Conservation (phyloP, 2,329 filamentous ascomycete species). For the Ophiostoma himal-ulmi region DNA sequence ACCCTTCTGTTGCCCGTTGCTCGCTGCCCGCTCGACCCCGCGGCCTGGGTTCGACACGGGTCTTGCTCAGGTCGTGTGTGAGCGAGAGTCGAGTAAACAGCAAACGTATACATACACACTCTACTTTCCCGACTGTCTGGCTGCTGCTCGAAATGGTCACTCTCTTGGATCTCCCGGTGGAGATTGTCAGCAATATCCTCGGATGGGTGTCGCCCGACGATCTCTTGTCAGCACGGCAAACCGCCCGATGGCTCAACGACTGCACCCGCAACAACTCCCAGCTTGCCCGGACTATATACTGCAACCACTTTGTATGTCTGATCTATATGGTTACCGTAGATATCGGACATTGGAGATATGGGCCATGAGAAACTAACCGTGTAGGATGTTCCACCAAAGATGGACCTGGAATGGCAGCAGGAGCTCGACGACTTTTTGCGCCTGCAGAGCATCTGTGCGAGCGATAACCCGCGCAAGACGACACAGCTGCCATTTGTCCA, state of each 20-base stretch:
- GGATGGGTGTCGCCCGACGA: constrained; percentile 51
- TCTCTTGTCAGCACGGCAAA: constrained; percentile 45
- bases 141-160: constrained; percentile 29
- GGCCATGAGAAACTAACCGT: not conserved
- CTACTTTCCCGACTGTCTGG: too few relatives aligned
- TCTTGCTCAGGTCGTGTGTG: not conserved
- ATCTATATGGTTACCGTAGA: not conserved
- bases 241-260: constrained; percentile 48
- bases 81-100: not conserved
- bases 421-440: constrained; percentile 42
- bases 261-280: constrained; percentile 53
- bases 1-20: not conserved
- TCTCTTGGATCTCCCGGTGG: constrained; percentile 49
- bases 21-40: not conserved
- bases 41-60: not conserved
- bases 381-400: constrained; percentile 37
- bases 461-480: constrained; percentile 37
- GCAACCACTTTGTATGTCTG: constrained; percentile 23
- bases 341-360: not conserved
- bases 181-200: constrained; percentile 59
- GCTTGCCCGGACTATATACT: constrained; percentile 58
- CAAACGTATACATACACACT: not conserved
- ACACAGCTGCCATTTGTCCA: constrained; percentile 45
- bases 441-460: constrained; percentile 41
- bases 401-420: constrained; percentile 30